Evolutionary conservation across 768 basidiomycete species (phyloP).

Genomic region (Grammothele lineata): DNA sequence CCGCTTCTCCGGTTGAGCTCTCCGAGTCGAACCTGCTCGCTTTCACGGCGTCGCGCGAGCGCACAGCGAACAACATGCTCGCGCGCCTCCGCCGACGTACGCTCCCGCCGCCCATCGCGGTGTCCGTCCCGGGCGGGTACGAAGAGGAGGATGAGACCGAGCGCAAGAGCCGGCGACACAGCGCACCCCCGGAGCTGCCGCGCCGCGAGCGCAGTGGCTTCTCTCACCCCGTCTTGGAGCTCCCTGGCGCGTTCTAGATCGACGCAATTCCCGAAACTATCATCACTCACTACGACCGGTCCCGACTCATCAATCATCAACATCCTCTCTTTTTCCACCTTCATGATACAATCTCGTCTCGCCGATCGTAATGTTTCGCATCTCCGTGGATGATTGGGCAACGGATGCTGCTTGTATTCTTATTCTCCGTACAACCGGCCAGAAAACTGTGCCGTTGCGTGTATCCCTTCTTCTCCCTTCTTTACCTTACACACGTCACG

Average conservation of each 20-base stretch:
- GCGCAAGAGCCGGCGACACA: slow-evolving; percentile 39
- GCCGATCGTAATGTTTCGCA: slow-evolving; percentile 14
- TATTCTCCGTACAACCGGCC: no score
- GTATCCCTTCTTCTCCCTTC: no score
- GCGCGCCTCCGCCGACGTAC: slow-evolving; percentile 57
- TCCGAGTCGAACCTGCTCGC: slow-evolving; percentile 50
- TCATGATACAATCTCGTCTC: neutral
- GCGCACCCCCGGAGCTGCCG: slow-evolving; percentile 61
- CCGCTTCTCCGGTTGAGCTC: slow-evolving; percentile 40
- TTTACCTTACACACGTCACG: neutral
- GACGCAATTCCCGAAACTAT: no score
- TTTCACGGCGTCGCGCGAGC: slow-evolving; percentile 47
- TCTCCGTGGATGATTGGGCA: slow-evolving; percentile 10
- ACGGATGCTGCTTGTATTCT: slow-evolving; percentile 19
- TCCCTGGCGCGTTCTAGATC: slow-evolving; percentile 65
- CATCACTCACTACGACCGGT: no score
- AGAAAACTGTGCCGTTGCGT: no score
- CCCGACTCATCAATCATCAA: neutral
- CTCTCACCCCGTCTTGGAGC: slow-evolving; percentile 50
- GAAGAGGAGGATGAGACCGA: slow-evolving; percentile 35
- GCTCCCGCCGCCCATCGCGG: slow-evolving; percentile 28
- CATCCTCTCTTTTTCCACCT: slow-evolving; percentile 1
- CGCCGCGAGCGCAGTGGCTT: slow-evolving; percentile 49
- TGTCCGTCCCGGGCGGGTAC: slow-evolving; percentile 16
- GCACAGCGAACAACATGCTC: slow-evolving; percentile 62